Conservation (phyloP, 192 early-diverging fungal species). For the Backusella macrospora region DNA sequence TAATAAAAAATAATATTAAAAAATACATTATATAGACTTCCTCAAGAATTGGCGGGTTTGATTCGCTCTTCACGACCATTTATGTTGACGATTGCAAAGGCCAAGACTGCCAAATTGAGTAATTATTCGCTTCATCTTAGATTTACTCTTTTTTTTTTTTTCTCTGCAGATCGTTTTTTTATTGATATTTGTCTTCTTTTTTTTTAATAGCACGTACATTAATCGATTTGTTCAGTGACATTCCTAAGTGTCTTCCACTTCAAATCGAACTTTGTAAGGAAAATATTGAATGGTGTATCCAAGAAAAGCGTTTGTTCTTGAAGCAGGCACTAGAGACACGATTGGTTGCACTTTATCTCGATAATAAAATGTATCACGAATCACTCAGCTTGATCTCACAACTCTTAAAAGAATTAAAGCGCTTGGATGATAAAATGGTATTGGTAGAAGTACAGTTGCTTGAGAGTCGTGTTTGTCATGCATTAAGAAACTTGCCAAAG, state of each 20-base stretch:
- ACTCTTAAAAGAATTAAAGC: conserved; percentile 96
- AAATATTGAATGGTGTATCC: conserved; percentile 89
- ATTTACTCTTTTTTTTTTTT: background rate
- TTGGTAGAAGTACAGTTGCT: conserved; percentile 96
- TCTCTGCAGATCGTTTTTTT: background rate
- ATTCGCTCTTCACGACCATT: conserved; percentile 79
- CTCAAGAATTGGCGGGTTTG: conserved; percentile 77
- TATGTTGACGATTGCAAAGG: conserved; percentile 87
- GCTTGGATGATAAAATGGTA: conserved; percentile 98
- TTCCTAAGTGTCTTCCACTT: conserved; percentile 82
- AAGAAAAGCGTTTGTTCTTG: conserved; percentile 94
- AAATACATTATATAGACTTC: conserved; percentile 51
- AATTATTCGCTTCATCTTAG: conserved; percentile 3
- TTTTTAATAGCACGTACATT: conserved; percentile 71
- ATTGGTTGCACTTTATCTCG: conserved; percentile 84
- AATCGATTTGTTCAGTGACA: conserved; percentile 85
- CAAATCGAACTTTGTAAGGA: conserved; percentile 95
- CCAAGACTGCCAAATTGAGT: conserved; percentile 96
- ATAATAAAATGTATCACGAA: conserved; percentile 95
- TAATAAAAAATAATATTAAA: background rate
- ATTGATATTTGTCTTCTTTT: conserved; percentile 8
- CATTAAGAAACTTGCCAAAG: conserved; percentile 91
- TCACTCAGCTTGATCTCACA: conserved; percentile 79
- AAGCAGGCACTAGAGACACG: conserved; percentile 95
- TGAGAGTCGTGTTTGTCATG: conserved; percentile 93